Conservation (phyloP, 1,284 basidiomycete genomes). For the Violaceomyces palustris region DNA sequence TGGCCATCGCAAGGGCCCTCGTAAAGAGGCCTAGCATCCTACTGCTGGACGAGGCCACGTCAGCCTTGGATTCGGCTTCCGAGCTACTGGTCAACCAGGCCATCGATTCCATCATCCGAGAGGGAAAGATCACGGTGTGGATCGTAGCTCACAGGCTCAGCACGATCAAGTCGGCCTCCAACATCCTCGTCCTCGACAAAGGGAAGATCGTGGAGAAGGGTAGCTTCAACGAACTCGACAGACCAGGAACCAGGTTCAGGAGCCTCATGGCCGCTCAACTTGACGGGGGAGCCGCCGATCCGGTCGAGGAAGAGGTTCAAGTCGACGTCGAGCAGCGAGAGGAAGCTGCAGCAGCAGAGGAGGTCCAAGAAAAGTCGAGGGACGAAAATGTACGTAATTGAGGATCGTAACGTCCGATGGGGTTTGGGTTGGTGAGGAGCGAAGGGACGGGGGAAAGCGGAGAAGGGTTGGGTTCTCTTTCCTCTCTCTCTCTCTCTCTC, state of each 20-base stretch:
- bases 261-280: slow-evolving; percentile 48
- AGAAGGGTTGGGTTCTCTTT: too few species aligned
- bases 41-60: slow-evolving; percentile 51
- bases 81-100: slow-evolving; percentile 56
- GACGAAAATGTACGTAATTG: too few species aligned
- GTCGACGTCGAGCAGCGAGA: background rate
- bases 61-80: slow-evolving; percentile 54
- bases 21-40: slow-evolving; percentile 56
- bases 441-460: too few species aligned
- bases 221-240: slow-evolving; percentile 55
- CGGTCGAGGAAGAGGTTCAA: background rate
- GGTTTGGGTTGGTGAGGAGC: too few species aligned
- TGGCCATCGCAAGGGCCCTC: slow-evolving; percentile 58
- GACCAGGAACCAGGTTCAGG: slow-evolving; percentile 40
- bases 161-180: slow-evolving; percentile 56
- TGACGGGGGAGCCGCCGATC: slow-evolving; percentile 10
- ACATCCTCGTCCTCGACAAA: slow-evolving; percentile 56
- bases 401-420: too few species aligned
- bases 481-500: too few species aligned
- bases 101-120: slow-evolving; percentile 54
- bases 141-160: slow-evolving; percentile 57
- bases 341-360: too few species aligned
- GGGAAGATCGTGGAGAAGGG: slow-evolving; percentile 56
- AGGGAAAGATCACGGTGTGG: slow-evolving; percentile 57
- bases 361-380: too few species aligned